Evolutionary conservation across 1,284 basidiomycete species (phyloP).

Genomic region (Tylopilus orsonianus): DNA sequence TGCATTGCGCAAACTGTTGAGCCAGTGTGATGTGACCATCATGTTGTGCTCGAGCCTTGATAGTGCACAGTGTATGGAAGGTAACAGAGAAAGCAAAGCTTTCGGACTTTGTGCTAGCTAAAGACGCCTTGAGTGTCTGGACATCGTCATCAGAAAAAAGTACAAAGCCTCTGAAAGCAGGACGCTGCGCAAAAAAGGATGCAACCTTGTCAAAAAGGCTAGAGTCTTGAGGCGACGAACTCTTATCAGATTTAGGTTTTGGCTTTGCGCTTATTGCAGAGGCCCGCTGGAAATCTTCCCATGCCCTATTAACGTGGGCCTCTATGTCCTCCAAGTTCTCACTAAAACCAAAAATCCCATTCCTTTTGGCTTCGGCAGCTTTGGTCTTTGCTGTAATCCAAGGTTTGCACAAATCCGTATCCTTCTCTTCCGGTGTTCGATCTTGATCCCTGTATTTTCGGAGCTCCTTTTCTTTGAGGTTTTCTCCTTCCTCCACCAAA

Average conservation of each 20-base stretch:
- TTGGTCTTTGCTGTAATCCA: slow-evolving; percentile 25
- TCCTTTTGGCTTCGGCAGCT: slow-evolving; percentile 19
- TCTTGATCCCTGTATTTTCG: slow-evolving; percentile 8
- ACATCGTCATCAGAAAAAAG: slow-evolving; percentile 35
- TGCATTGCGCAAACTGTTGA: slow-evolving; percentile 26
- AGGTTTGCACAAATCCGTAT: slow-evolving; percentile 23
- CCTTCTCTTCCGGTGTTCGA: slow-evolving; percentile 13
- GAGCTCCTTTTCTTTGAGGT: slow-evolving; percentile 17
- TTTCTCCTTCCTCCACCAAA: slow-evolving; percentile 28
- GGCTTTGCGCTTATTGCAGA: neutral
- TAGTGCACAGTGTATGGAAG: slow-evolving; percentile 44
- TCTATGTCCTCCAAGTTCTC: slow-evolving; percentile 38
- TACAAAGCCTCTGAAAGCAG: slow-evolving; percentile 18
- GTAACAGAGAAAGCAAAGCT: slow-evolving; percentile 48
- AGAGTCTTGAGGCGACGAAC: neutral
- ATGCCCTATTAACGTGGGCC: slow-evolving; percentile 37
- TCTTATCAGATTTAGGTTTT: neutral
- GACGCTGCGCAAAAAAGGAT: slow-evolving; percentile 18
- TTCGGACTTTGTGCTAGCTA: slow-evolving; percentile 36
- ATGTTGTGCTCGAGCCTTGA: slow-evolving; percentile 42
- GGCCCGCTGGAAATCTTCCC: slow-evolving; percentile 11
- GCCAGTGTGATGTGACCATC: slow-evolving; percentile 30
- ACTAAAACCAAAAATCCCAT: slow-evolving; percentile 10
- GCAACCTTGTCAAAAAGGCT: slow-evolving; percentile 12
- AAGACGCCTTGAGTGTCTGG: slow-evolving; percentile 49